phyloP scores from a whole-genome alignment of 192 early-diverging fungal species.

The Gryganskiella cystojenkinii region DNA sequence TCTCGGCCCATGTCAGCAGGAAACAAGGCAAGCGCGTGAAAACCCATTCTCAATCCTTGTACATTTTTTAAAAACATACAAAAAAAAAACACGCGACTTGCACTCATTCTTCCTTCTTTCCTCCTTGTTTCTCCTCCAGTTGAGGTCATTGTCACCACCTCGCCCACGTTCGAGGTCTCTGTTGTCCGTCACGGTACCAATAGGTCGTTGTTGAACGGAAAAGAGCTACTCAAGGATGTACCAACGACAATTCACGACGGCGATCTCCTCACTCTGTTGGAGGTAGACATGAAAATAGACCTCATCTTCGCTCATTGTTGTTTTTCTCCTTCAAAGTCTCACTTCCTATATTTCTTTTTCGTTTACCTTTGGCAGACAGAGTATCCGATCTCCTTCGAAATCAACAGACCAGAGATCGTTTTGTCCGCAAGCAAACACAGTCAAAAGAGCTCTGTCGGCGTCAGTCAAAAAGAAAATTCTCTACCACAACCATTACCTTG shows the following conservation, averaged over 20 bases:
- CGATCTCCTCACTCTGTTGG: constrained; percentile 26
- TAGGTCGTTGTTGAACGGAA: constrained; percentile 22
- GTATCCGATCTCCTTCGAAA: neutral
- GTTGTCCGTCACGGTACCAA: constrained; percentile 34
- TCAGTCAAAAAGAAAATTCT: no score
- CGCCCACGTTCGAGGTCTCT: neutral
- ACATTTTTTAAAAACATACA: neutral
- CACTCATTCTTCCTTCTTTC: neutral
- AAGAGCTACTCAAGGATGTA: constrained; percentile 12
- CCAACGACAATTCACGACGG: constrained; percentile 1
- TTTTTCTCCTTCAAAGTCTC: no score
- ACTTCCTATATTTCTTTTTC: neutral
- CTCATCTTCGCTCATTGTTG: no score
- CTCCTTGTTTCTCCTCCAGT: constrained; percentile 1
- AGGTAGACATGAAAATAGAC: constrained; percentile 11
- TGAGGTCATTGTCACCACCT: constrained; percentile 4
- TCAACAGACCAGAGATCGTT: neutral
- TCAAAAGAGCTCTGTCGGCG: no score
- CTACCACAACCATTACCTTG: neutral
- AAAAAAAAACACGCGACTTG: neutral
- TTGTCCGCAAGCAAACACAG: neutral
- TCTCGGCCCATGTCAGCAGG: constrained; percentile 26
- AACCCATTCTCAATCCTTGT: neutral
- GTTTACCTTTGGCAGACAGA: neutral
- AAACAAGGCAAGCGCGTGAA: constrained; percentile 38